Conservation (phyloP, 768 basidiomycete species). For the Termitomyces sp. region DNA sequence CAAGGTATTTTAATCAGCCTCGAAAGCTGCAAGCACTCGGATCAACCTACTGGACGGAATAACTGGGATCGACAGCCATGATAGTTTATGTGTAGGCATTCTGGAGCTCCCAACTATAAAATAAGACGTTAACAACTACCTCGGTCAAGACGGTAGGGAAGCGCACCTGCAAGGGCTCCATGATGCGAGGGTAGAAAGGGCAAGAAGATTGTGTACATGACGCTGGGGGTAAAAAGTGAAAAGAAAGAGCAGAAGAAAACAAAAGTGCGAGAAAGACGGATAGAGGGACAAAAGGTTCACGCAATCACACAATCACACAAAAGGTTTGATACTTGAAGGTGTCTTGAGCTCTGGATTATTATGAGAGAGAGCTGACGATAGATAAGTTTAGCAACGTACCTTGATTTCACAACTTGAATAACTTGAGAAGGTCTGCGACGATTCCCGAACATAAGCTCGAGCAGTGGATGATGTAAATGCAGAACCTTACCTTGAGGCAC, state of each 20-base stretch:
- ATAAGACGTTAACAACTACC: not conserved
- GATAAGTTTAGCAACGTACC: not conserved
- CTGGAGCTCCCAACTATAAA: not conserved
- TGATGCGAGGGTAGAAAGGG: not conserved
- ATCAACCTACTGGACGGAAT: not conserved
- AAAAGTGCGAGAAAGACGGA: not conserved
- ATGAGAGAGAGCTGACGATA: not conserved
- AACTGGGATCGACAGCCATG: not conserved
- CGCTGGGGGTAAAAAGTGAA: not conserved
- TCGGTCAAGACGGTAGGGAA: not conserved
- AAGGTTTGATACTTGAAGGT: not conserved
- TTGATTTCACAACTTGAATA: not conserved
- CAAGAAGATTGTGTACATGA: not conserved
- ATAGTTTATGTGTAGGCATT: not conserved
- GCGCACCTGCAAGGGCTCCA: not conserved
- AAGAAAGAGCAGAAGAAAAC: not conserved
- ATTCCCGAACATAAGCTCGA: not conserved
- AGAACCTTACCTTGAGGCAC: not conserved
- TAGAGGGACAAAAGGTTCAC: not conserved
- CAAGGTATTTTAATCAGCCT: not conserved
- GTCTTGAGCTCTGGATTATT: not conserved
- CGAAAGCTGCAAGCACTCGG: not conserved
- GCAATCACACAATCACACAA: not conserved
- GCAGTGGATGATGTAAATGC: not conserved
- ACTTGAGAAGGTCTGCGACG: not conserved